Percentiles rank a stretch among this genome's conserved stretches.
Conservation (phyloP, 2,329 filamentous ascomycete species). For the Shiraia bambusicola region DNA sequence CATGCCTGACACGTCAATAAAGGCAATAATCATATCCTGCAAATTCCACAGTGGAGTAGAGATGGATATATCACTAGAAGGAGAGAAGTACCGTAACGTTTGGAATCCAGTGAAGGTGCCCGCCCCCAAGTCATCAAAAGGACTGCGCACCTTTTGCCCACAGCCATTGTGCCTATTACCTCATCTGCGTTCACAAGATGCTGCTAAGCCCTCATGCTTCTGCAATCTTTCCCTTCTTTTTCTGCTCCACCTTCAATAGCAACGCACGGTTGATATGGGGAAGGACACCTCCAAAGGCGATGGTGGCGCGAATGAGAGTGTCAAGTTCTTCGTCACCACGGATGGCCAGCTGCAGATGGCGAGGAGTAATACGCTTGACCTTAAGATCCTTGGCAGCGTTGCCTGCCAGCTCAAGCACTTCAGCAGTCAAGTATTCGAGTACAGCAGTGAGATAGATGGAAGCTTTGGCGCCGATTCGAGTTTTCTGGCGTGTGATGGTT, state of each 20-base stretch:
- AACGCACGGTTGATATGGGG: slow-evolving; percentile 98
- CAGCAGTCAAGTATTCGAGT: slow-evolving; percentile 94
- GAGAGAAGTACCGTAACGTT: slow-evolving; percentile 13
- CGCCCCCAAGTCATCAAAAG: not conserved
- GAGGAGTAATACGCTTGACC: slow-evolving; percentile 98
- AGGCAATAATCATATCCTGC: slow-evolving; percentile 22
- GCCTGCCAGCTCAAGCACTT: slow-evolving; percentile 96
- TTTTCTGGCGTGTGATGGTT: slow-evolving; percentile 99
- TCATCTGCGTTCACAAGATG: slow-evolving; percentile 4
- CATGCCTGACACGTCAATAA: slow-evolving; percentile 27
- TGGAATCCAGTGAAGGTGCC: slow-evolving; percentile 19
- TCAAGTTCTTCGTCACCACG: slow-evolving; percentile 98
- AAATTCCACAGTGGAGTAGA: slow-evolving; percentile 12
- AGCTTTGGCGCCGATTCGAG: slow-evolving; percentile 98
- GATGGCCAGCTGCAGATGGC: slow-evolving; percentile 96
- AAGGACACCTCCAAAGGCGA: slow-evolving; percentile 96
- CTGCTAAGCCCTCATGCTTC: slow-evolving; percentile 25
- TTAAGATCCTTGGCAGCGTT: slow-evolving; percentile 99
- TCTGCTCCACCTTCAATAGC: slow-evolving; percentile 93
- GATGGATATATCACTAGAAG: slow-evolving; percentile 10
- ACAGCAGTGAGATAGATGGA: slow-evolving; percentile 98
- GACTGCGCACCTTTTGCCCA: not conserved
- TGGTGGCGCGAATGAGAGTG: slow-evolving; percentile 94
- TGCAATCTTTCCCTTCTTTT: slow-evolving; percentile 80
- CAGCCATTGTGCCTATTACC: not conserved